Evolutionary conservation across 2,329 filamentous ascomycete species (phyloP).

Genomic region (Clonostachys sp.): DNA sequence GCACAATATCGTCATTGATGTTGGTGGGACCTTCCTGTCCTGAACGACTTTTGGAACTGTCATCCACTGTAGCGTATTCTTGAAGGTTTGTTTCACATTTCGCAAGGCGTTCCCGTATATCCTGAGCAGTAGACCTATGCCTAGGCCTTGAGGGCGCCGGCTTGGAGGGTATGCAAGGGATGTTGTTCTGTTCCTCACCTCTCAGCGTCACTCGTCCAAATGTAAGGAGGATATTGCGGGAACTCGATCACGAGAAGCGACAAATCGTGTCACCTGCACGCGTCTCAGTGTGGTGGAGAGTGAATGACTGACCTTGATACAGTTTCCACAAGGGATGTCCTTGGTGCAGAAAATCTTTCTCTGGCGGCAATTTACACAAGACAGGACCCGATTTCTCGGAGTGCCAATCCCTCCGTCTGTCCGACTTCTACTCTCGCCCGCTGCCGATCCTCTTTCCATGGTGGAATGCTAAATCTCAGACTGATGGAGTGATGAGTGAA

Average conservation of each 20-base stretch:
- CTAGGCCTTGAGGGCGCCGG: constrained; percentile 20
- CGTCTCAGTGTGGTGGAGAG: background rate
- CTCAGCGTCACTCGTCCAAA: background rate
- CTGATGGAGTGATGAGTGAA: too few relatives aligned
- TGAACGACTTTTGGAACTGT: background rate
- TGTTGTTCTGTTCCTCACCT: constrained; percentile 7
- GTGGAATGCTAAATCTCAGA: too few relatives aligned
- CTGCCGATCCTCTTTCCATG: too few relatives aligned
- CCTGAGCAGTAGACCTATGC: constrained; percentile 14
- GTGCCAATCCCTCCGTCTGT: too few relatives aligned
- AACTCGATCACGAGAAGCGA: background rate
- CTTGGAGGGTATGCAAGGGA: constrained; percentile 14
- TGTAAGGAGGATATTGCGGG: background rate
- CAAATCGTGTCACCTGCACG: background rate
- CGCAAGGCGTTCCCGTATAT: constrained; percentile 14
- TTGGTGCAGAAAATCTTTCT: constrained; percentile 1
- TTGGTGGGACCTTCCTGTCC: background rate
- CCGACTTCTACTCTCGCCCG: too few relatives aligned
- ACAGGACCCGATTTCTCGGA: background rate
- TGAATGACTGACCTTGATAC: constrained; percentile 2
- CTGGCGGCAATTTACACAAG: constrained; percentile 1
- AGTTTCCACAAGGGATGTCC: constrained; percentile 1
- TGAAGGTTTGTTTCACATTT: constrained; percentile 13
- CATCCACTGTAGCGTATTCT: constrained; percentile 4
- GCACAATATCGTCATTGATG: constrained; percentile 16